These are phyloP conservation scores for Tetracentron sinense DNA, from an alignment of 164 flowering plant genomes.

Conservation along the genomic window DNA sequence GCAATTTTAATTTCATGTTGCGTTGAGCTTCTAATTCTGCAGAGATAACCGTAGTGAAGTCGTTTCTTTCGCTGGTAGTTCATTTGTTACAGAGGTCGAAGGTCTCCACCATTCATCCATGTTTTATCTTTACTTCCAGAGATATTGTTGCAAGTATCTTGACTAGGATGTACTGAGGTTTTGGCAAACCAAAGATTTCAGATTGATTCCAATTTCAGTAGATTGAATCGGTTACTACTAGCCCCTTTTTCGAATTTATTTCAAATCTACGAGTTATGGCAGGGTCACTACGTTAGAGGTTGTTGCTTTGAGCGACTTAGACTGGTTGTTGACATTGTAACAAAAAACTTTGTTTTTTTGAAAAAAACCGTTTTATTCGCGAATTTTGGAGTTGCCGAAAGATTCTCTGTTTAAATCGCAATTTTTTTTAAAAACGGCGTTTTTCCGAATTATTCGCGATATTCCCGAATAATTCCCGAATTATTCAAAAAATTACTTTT, in stretches of 20 bases:
- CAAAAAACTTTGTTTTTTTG: too few species aligned
- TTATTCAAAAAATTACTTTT: too few species aligned
- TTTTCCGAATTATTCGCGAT: too few species aligned
- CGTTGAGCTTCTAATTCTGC: neutral
- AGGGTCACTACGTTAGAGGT: neutral
- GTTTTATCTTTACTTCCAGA: constrained; percentile 1
- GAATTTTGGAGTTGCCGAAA: too few species aligned
- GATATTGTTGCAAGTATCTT: neutral
- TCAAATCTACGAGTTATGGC: neutral
- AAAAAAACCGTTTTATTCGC: too few species aligned
- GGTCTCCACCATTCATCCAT: neutral
- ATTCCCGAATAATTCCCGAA: too few species aligned
- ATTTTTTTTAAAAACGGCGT: too few species aligned
- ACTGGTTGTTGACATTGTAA: too few species aligned
- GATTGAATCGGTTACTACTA: neutral
- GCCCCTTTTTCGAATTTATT: neutral
- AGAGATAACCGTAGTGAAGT: neutral
- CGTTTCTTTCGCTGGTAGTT: neutral
- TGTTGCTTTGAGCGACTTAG: constrained; percentile 1
- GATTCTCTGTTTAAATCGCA: too few species aligned
- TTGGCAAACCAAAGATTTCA: neutral
- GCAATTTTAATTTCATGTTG: neutral
- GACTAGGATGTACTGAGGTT: neutral
- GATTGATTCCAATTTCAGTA: neutral
- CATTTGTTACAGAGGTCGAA: neutral